A percentile compares a stretch with the other conserved stretches of the same genome.
Evolutionary conservation across 495 filamentous ascomycete genomes (phyloP).

Genomic region (Hypoxylon fragiforme): DNA sequence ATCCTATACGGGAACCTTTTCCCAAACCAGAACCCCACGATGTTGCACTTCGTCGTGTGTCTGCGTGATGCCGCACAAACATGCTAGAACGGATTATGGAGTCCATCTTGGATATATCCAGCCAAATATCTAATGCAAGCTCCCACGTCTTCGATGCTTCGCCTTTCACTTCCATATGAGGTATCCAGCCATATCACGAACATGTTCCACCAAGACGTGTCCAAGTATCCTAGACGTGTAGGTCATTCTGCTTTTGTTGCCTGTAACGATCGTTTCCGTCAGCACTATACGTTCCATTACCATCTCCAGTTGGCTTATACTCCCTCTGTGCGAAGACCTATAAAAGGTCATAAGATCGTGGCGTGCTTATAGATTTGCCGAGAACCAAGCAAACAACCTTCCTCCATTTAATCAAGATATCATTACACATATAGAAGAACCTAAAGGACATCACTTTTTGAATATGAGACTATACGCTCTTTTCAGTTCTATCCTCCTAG

Average conservation of each 20-base stretch:
- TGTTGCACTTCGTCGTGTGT: conserved; percentile 2
- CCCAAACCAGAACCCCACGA: conserved; percentile 1
- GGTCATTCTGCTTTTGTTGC: neutral
- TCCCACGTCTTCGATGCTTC: conserved; percentile 1
- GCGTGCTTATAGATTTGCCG: neutral
- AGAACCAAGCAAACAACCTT: neutral
- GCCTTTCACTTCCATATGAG: conserved; percentile 25
- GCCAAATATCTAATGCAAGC: neutral
- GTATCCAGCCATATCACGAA: conserved; percentile 17
- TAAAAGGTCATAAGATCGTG: conserved; percentile 11
- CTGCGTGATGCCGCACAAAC: neutral
- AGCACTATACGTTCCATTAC: neutral
- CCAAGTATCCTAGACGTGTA: neutral
- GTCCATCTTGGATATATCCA: neutral
- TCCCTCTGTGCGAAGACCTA: neutral
- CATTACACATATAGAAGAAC: neutral
- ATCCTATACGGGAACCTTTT: neutral
- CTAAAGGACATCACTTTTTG: neutral
- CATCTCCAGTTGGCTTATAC: neutral
- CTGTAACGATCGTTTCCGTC: neutral
- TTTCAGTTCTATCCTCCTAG: conserved; percentile 14
- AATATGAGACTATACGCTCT: conserved; percentile 16
- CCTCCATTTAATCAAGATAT: neutral
- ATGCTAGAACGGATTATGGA: neutral
- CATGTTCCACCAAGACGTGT: conserved; percentile 21